Conservation (phyloP, 805 yeast genomes). For the Candida caryicola region DNA sequence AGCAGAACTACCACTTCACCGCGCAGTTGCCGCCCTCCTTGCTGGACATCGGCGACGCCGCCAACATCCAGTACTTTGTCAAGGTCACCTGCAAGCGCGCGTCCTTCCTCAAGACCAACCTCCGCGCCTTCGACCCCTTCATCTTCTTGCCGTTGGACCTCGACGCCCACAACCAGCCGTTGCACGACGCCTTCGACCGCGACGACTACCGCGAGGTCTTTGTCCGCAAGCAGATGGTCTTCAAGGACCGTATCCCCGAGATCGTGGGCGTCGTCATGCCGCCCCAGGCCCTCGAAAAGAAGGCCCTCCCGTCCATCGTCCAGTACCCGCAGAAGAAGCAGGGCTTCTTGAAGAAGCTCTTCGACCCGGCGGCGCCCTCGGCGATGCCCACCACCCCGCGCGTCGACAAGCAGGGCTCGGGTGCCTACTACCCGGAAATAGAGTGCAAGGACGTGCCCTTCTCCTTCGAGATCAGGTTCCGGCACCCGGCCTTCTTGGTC, state of each 20-base stretch:
- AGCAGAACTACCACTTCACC: slow-evolving; percentile 22
- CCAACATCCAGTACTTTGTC: slow-evolving; percentile 50
- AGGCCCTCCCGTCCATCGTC: slow-evolving; percentile 19
- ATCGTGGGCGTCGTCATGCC: slow-evolving; percentile 37
- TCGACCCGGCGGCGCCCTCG: slow-evolving; percentile 12
- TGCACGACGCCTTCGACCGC: slow-evolving; percentile 16
- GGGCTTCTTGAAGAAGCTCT: slow-evolving; percentile 28
- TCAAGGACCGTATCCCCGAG: slow-evolving; percentile 42
- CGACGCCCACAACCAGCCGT: slow-evolving; percentile 22
- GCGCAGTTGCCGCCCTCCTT: slow-evolving; percentile 35
- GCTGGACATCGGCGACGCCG: slow-evolving; percentile 32
- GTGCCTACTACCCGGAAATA: slow-evolving; percentile 19
- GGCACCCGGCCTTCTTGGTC: slow-evolving; percentile 45
- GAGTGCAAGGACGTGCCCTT: slow-evolving; percentile 36
- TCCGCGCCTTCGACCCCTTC: slow-evolving; percentile 49
- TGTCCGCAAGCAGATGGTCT: slow-evolving; percentile 40
- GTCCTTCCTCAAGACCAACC: slow-evolving; percentile 45
- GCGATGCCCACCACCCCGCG: slow-evolving; percentile 2
- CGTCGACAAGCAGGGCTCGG: slow-evolving; percentile 2
- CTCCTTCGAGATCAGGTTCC: slow-evolving; percentile 47
- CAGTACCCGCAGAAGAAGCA: slow-evolving; percentile 15
- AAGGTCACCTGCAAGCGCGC: slow-evolving; percentile 60
- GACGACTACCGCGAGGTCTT: slow-evolving; percentile 40
- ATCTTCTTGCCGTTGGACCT: slow-evolving; percentile 50
- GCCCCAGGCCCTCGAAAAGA: slow-evolving; percentile 13